Base-by-base conservation (phyloP, 768 basidiomycete genomes). In the Boletus rubroflammeus region DNA sequence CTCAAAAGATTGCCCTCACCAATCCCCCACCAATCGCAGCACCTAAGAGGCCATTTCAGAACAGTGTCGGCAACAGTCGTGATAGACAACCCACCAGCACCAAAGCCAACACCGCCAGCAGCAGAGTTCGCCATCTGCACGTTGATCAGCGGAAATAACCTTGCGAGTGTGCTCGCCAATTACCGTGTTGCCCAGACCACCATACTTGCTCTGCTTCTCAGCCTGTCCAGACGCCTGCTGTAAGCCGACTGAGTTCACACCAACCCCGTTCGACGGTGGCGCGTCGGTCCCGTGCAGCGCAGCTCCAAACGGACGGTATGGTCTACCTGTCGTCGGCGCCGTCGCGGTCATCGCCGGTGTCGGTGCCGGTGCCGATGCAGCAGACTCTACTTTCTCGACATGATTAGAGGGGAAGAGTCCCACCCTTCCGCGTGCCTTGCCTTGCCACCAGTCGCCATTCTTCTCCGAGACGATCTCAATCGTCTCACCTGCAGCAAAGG, bases 381-480 rank as follows among this genome's bases (percentile, higher is more conserved):
- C 41, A 45, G 53, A 45, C 23, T 62, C 63, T 28, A 85, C 54
- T 62, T 80, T 84, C 72, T 90, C 83, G 38, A 90, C 87, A 50
- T 90, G 81, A 58, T 81, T 82, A 13, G 86, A 79, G 0, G 92
- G 93, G 76, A 94, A 90, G 35, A 93, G 77, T 5, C 86, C 92
- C 51, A 85, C 79, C 54, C 73, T 77, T 25, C 84, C 85, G 32
- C 84, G 78, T 52, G 78, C 62, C 55, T 70, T 76, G 26, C 93
- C 92, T 8, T 79, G 81, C 91, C 90, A 96, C 93, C 93, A 94
- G 67, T 94, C 93, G 3, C 76, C 76, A 54, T 93, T 92, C 42
- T 83, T 87, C 66, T 93, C 89, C 54, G 86, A 81, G 39, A 89
- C 67, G 53, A 96, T 78, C 53, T 90, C 88, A 54, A 96, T 80